Base-by-base conservation (phyloP, 1,284 basidiomycete genomes). In the Cutaneotrichosporon dermatis region DNA sequence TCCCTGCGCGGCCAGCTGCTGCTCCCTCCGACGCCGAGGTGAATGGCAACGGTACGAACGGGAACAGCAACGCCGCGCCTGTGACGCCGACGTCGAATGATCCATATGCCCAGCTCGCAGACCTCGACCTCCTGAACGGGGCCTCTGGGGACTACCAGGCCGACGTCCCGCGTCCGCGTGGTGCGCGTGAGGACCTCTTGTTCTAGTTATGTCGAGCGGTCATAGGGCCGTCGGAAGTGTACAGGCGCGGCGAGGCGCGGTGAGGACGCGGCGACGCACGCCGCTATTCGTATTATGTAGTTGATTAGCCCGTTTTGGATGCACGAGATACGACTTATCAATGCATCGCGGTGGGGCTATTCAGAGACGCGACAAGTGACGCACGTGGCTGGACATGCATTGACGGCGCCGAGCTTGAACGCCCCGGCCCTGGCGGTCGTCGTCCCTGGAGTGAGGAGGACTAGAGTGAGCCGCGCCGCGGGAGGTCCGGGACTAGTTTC, bases 101-200 rank as follows among this genome's bases (percentile, higher is more conserved):
- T 54, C 72, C 73, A 15, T 79, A 79, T 63, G 70, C 69, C n/a
- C 73, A 74, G 55, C 62, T 79, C 25, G 72, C 61, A 15, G 75
- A 77, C 61, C 52, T 77, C n/a, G 75, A 77, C 15, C 72, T 77
- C 54, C 60, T 64, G 1, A 64, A 60, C 5, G 72, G 68, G 7
- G 66, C 52, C 9, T 25, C 25, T 25, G 71, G 65, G 4, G 74
- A 69, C 7, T 79, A 79, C 58, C 65, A 72, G 64, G 69, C 71
- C 2, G 77, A 79, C 60, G 64, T 66, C 51, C 76, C 76, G 35
- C 66, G 67, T 51, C 77, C 77, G 37, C 68, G 65, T 43, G 61
- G 64, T 50, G 68, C 68, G 16, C 62, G 55, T 8, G 55, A 71
- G 51, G 71, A 73, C 61, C 60, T 75, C 59, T 63, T 75, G 60